phyloP scores from a whole-genome alignment of 2,329 filamentous ascomycete genomes.

The Hypoxylon sp. region DNA sequence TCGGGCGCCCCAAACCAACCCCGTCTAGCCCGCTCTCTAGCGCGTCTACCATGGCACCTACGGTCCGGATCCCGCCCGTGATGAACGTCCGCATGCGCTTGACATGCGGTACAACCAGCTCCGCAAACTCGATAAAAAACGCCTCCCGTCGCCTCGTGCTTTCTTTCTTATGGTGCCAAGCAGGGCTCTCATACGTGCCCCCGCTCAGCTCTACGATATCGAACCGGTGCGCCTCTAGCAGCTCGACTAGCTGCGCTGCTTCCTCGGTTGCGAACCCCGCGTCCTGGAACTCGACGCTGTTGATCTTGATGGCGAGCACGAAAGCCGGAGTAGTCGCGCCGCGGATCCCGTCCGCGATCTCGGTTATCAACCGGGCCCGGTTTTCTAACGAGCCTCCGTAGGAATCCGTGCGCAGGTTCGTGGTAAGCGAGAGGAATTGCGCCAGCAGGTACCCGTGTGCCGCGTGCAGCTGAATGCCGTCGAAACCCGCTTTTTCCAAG shows the following conservation, averaged over 20 bases:
- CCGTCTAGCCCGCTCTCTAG: conserved; percentile 59
- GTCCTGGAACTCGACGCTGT: conserved; percentile 68
- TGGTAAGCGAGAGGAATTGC: conserved; percentile 66
- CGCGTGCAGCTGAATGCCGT: conserved; percentile 61
- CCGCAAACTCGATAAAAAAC: conserved; percentile 76
- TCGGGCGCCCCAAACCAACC: conserved; percentile 52
- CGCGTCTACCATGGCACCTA: conserved; percentile 63
- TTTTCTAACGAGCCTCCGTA: conserved; percentile 66
- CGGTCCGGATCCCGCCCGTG: conserved; percentile 73
- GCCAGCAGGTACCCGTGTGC: conserved; percentile 70
- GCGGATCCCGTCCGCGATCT: conserved; percentile 61
- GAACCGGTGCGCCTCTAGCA: conserved; percentile 65
- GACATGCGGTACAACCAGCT: conserved; percentile 58
- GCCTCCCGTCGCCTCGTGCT: conserved; percentile 70
- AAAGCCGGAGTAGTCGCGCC: conserved; percentile 57
- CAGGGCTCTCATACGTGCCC: conserved; percentile 69
- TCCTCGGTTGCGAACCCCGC: conserved; percentile 37
- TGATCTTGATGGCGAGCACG: conserved; percentile 67
- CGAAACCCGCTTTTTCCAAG: conserved; percentile 45
- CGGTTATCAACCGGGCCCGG: conserved; percentile 64
- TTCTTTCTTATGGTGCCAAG: conserved; percentile 53
- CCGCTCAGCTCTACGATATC: conserved; percentile 78
- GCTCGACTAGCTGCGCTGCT: conserved; percentile 60
- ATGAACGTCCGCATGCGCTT: conserved; percentile 62
- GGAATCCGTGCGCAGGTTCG: conserved; percentile 65